Evolutionary conservation across 495 filamentous ascomycete species (phyloP).

Genomic region (Parmelia sp.): DNA sequence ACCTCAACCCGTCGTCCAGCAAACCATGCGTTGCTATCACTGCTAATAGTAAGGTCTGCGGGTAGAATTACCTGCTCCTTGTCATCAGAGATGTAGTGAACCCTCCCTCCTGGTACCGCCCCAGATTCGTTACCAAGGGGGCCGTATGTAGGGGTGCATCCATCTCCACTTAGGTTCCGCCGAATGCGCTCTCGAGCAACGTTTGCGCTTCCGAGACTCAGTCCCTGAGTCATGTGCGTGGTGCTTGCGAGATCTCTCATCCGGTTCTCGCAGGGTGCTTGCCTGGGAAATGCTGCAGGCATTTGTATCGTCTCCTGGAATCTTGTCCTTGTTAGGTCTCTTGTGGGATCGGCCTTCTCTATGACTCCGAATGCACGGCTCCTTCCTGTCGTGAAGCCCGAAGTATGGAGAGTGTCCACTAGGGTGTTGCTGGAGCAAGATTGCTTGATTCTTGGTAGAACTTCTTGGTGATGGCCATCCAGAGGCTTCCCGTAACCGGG

Average conservation of each 20-base stretch:
- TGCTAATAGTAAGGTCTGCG: not conserved
- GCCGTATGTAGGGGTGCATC: constrained; percentile 19
- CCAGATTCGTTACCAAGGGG: constrained; percentile 7
- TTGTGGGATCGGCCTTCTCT: not conserved
- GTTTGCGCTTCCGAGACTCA: constrained; percentile 8
- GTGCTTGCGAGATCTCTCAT: constrained; percentile 3
- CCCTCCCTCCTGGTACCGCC: not conserved
- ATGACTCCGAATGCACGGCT: not conserved
- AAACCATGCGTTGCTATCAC: constrained; percentile 15
- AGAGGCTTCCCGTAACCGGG: not conserved
- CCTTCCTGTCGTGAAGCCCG: not conserved
- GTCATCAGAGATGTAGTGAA: not conserved
- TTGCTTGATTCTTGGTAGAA: constrained; percentile 2
- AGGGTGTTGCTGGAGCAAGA: constrained; percentile 1
- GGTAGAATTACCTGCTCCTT: not conserved
- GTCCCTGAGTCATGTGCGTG: not conserved
- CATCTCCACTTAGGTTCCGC: constrained; percentile 17
- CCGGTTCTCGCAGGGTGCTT: not conserved
- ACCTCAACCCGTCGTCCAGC: constrained; percentile 8
- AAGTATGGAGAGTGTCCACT: not conserved
- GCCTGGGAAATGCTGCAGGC: constrained; percentile 5
- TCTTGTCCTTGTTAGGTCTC: not conserved
- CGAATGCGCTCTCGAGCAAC: constrained; percentile 12
- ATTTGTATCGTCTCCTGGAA: not conserved
- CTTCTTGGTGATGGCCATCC: not conserved